phyloP scores from a whole-genome alignment of 345 rosid species.

The Camelina neglecta region DNA sequence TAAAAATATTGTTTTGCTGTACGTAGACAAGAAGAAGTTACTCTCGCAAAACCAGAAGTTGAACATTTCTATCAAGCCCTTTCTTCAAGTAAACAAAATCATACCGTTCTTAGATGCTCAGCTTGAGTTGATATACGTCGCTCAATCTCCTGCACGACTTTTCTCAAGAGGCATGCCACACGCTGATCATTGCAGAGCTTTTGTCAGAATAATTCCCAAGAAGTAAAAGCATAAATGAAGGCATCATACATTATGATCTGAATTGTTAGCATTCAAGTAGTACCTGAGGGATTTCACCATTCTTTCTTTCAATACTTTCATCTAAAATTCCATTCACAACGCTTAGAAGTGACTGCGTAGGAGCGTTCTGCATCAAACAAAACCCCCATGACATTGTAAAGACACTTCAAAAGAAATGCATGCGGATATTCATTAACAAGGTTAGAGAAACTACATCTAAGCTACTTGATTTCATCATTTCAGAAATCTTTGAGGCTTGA shows the following conservation, averaged over 20 bases:
- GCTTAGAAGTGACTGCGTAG: conserved; percentile 87
- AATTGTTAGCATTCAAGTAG: conserved; percentile 40
- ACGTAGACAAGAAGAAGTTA: conserved; percentile 28
- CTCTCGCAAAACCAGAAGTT: conserved; percentile 4
- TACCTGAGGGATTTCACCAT: conserved; percentile 87
- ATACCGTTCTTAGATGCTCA: conserved; percentile 89
- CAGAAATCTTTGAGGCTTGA: conserved; percentile 78
- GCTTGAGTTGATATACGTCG: conserved; percentile 98
- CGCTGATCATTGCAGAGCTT: conserved; percentile 61
- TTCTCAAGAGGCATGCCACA: conserved; percentile 77
- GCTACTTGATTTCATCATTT: conserved; percentile 86
- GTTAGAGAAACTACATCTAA: conserved; percentile 61
- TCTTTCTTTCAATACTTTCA: conserved; percentile 84
- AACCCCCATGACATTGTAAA: conserved; percentile 34
- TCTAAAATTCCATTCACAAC: conserved; percentile 90
- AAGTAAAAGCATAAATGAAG: background rate
- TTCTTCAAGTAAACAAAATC: conserved; percentile 1
- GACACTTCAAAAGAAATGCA: conserved; percentile 11
- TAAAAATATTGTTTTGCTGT: conserved; percentile 93
- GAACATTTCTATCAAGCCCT: background rate
- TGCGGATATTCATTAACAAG: background rate
- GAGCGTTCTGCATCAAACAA: conserved; percentile 73
- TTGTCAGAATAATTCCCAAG: conserved; percentile 20
- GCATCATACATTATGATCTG: background rate
- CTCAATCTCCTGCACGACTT: conserved; percentile 95